Evolutionary conservation across 2,329 filamentous ascomycete genomes (phyloP), one percentile per base, ranked within the genome.

Genomic region (Cercospora citrullina): DNA sequence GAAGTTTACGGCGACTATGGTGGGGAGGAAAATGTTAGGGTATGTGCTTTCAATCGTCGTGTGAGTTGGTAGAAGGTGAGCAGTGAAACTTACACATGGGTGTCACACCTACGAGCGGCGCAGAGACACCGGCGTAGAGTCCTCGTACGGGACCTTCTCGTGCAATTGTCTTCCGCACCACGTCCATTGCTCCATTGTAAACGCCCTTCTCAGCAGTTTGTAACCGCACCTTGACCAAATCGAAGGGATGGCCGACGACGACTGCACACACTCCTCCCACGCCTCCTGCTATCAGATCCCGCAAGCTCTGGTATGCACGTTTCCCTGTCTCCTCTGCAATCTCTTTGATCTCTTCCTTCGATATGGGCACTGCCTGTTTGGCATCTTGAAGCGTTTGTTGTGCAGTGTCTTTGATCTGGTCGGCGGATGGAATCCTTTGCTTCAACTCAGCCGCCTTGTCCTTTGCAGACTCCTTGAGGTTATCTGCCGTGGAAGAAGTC

Each of bases 141-240:
- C 95, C 95, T 74, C 86, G 84, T 4, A 83, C 81, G 73, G 97
- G 79, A 1, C 95, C 95, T 80, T 98, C 94, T 69, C 91, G 87
- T 30, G 94, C 94, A 69, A 99, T 82, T 39, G 92, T 94, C 84
- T 91, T 96, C 80, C 87, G 86, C 71, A 98, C 93, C 1, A 97
- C 94, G 81, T 99, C 95, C 76, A 98, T 85, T 14, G 95, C 95
- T 57, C 91, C 90, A 39, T 85, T 90, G 82, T 99, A 99, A 39
- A 97, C 91, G 60, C 95, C 95, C 81, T 89, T 90, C 82, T 98
- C 94, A 39, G 95, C 93, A 2, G 95, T 99, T 84, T 99, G 95
- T 80, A 99, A 84, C 68, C 95, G 91, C 72, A 99, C 95, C 84
- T 99, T 99, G 80, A 98, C 94, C 75, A 99, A 86, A 80, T 99